Percentiles rank a stretch among this genome's conserved stretches.
Evolutionary conservation across 495 filamentous ascomycete genomes (phyloP).

Genomic region (Trichoderma asperelloides): DNA sequence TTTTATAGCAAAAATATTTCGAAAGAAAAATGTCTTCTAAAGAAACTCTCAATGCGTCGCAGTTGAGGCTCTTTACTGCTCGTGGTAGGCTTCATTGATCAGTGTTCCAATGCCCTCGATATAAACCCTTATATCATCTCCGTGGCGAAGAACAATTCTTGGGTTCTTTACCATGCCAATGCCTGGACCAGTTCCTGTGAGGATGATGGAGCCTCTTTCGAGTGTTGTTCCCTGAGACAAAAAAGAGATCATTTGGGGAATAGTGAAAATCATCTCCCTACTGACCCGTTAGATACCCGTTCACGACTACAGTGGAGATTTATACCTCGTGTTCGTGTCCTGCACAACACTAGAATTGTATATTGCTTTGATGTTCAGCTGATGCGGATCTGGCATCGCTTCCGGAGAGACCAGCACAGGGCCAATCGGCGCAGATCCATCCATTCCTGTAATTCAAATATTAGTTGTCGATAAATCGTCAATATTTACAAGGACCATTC

Average conservation of each 20-base stretch:
- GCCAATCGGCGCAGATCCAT: slow-evolving; percentile 18
- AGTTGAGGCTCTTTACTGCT: slow-evolving; percentile 20
- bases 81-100: slow-evolving; percentile 17
- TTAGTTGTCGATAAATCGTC: no score
- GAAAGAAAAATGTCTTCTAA: no score
- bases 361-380: slow-evolving; percentile 23
- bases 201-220: slow-evolving; percentile 27
- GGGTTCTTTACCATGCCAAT: slow-evolving; percentile 24
- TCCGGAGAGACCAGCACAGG: slow-evolving; percentile 30
- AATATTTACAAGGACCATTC: neutral
- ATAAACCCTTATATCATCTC: slow-evolving; percentile 26
- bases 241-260: slow-evolving; percentile 25
- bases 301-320: neutral
- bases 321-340: slow-evolving; percentile 16
- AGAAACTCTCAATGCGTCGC: no score
- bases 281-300: slow-evolving; percentile 9
- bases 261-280: slow-evolving; percentile 29
- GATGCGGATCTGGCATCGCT: slow-evolving; percentile 27
- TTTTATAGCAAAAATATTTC: no score
- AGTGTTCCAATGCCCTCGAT: slow-evolving; percentile 20
- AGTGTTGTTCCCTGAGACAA: slow-evolving; percentile 33
- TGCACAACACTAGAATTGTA: slow-evolving; percentile 24
- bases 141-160: slow-evolving; percentile 22
- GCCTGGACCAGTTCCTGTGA: slow-evolving; percentile 36
- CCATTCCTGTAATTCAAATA: neutral